Conservation (phyloP, 208 protist species). For the Crithidia mellificae region DNA sequence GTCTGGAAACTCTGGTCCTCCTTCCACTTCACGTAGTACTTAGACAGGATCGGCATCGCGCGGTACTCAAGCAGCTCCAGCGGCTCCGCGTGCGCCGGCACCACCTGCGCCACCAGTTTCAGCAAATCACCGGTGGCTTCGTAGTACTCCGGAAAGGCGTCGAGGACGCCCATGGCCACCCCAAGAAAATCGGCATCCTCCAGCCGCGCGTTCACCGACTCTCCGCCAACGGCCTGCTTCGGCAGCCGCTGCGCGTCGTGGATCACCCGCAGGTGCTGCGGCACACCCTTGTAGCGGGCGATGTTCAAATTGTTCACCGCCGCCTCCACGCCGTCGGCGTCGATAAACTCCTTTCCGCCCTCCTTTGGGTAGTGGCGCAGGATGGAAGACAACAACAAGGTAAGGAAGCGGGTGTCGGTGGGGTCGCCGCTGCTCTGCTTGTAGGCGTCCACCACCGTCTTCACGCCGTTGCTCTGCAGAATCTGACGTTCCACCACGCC, state of each 20-base stretch:
- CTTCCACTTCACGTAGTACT: constrained; percentile 85
- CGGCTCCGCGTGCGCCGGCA: constrained; percentile 58
- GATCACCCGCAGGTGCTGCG: constrained; percentile 86
- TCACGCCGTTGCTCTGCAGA: constrained; percentile 72
- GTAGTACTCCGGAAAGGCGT: constrained; percentile 88
- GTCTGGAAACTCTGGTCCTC: constrained; percentile 77
- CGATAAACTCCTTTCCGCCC: constrained; percentile 77
- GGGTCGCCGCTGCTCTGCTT: constrained; percentile 84
- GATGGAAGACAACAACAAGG: constrained; percentile 85
- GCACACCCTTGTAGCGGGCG: constrained; percentile 84
- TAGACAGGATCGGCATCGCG: constrained; percentile 84
- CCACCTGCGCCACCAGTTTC: constrained; percentile 51
- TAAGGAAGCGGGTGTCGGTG: constrained; percentile 85
- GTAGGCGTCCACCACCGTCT: constrained; percentile 77
- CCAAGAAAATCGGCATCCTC: constrained; percentile 81
- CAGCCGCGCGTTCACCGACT: constrained; percentile 50
- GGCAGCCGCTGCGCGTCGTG: constrained; percentile 77
- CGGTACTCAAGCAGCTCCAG: constrained; percentile 85
- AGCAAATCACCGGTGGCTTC: constrained; percentile 70
- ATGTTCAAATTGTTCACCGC: constrained; percentile 84
- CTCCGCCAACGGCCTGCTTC: constrained; percentile 35
- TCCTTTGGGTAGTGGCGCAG: constrained; percentile 83
- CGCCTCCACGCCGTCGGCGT: constrained; percentile 74
- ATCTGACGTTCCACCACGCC: constrained; percentile 76
- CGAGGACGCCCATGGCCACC: constrained; percentile 77